These are phyloP conservation scores for Collybia sordida DNA, from an alignment of 768 basidiomycete species.

Conservation along the genomic window DNA sequence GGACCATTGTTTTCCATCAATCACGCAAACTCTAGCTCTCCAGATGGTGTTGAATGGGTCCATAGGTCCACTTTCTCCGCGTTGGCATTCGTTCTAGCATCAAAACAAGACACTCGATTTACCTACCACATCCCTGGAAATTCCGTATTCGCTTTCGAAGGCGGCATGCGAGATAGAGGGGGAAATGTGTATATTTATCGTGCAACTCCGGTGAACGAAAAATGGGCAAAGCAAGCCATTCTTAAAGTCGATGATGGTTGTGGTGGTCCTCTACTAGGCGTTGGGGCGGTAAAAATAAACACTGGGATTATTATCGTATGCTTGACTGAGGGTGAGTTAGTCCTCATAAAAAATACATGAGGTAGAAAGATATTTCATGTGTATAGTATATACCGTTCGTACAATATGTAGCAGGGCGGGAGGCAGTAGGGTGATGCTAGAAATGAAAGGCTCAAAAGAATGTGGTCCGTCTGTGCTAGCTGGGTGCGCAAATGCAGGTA, in stretches of 20 bases:
- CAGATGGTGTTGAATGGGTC: constrained; percentile 48
- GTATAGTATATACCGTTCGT: constrained; percentile 10
- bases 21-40: constrained; percentile 20
- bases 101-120: constrained; percentile 88
- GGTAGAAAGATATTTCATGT: constrained; percentile 6
- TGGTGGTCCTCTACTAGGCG: constrained; percentile 77
- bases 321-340: constrained; percentile 74
- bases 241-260: constrained; percentile 70
- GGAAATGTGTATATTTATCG: constrained; percentile 90
- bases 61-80: constrained; percentile 88
- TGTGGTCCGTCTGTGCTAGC: constrained; percentile 20
- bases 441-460: constrained; percentile 10
- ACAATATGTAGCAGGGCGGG: constrained; percentile 8
- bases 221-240: constrained; percentile 78
- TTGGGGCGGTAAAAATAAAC: constrained; percentile 46
- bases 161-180: constrained; percentile 61
- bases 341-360: constrained; percentile 46
- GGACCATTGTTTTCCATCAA: constrained; percentile 60
- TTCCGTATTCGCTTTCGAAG: constrained; percentile 82
- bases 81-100: constrained; percentile 90
- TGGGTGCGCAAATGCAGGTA: constrained; percentile 22
- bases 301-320: constrained; percentile 49
- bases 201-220: constrained; percentile 45
- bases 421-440: constrained; percentile 13
- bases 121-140: constrained; percentile 65